These are phyloP conservation scores for Trichoderma sp. DNA, from an alignment of 2,329 filamentous ascomycete genomes.

Conservation along the genomic window DNA sequence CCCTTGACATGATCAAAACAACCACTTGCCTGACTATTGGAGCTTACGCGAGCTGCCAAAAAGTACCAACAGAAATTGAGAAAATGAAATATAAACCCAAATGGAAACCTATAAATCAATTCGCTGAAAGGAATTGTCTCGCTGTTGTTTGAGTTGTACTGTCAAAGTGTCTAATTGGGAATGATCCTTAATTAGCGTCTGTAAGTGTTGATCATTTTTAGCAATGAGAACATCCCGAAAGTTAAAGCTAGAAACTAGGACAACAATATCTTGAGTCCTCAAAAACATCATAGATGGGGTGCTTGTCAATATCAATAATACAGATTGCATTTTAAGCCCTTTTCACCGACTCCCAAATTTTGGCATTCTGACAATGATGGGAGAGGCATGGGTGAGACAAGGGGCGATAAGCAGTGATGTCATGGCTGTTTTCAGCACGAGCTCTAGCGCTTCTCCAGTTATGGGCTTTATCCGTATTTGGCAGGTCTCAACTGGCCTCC, in stretches of 20 bases:
- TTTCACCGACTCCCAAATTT: too few relatives aligned
- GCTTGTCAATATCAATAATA: neutral
- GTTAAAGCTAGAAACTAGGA: neutral
- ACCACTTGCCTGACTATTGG: too few relatives aligned
- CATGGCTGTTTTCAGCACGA: neutral
- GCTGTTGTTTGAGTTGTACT: neutral
- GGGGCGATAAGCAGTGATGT: neutral
- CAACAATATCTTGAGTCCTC: neutral
- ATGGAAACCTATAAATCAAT: neutral
- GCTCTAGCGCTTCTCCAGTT: neutral
- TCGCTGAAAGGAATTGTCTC: neutral
- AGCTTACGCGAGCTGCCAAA: too few relatives aligned
- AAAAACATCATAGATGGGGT: neutral
- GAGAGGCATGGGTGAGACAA: neutral
- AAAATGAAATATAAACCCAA: fast-evolving
- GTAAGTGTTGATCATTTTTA: too few relatives aligned
- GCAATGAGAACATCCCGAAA: neutral
- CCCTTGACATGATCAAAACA: neutral
- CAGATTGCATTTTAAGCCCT: too few relatives aligned
- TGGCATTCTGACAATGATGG: neutral
- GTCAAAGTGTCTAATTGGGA: too few relatives aligned
- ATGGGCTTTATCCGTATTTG: neutral
- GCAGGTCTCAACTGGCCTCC: neutral
- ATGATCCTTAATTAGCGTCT: too few relatives aligned
- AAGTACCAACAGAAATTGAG: too few relatives aligned